Base-by-base conservation (phyloP, 1,284 basidiomycete genomes). In the Ganoderma boninense region DNA sequence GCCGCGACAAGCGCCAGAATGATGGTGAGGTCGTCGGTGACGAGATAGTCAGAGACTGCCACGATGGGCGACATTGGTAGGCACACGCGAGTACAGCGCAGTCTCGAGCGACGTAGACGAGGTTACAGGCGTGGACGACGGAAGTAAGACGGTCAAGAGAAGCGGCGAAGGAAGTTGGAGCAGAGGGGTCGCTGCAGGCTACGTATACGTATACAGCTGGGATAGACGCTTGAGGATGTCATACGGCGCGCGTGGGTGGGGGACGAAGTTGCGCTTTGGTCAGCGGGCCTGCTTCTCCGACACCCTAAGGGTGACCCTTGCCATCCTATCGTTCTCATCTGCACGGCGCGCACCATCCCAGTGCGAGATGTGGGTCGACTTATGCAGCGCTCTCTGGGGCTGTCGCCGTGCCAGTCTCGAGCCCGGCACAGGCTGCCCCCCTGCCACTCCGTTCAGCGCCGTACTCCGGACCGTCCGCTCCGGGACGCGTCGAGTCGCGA, bases 21-120 rank as follows among this genome's bases (percentile, higher is more conserved):
- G 69, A 93, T 87, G 40, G 93, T 93, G 69, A 93, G 82, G 81
- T 93, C 92, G 81, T 94, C 92, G 2, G 92, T 92, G 77, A 87
- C 87, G 32, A 94, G 82, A 72, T 89, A 89, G 72, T 91, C 86
- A 10, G 82, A 77, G 38, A 87, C 61, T 1, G 82, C 76, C 86
- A 87, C 87, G 68, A 63, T 59, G 26, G 69, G 29, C 26, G 46
- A 42, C 52, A 16, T 42, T 38, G 4, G 40, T 26, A 23, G 16
- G n/a, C 4, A 52, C 32, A 13, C 63, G 52, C 52, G 16, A 56
- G 54, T 32, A 32, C 23, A 2, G 64, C 18, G 35, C n/a, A 20
- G 10, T 26, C 13, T 43, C 4, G 23, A 10, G 23, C 5, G 4
- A 18, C 6, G 38, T 38, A 38, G 38, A 38, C 1, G 40, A 35